Evolutionary conservation across 495 filamentous ascomycete genomes (phyloP), one percentile per base, ranked within the genome.

Genomic region (Neurospora tetraspora): DNA sequence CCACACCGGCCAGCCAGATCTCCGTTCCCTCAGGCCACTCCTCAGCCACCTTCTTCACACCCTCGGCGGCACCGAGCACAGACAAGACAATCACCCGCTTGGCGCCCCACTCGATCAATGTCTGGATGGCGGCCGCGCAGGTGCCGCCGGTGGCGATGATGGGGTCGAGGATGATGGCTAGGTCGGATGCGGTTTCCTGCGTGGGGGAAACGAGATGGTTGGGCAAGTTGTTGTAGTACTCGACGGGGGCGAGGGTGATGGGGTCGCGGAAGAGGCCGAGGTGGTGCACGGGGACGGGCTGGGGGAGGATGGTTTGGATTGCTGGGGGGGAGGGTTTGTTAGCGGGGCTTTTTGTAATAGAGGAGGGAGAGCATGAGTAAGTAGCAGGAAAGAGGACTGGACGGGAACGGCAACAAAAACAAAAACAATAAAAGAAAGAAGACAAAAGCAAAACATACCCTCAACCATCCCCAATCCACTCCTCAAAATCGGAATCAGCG

Each of bases 141-240:
- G 95, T 98, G 0, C 92, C 94, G 8, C 95, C 95, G 0, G 95
- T 98, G 3, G 95, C 95, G 78, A 98, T 96, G 73, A 98, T 88
- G 3, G 95, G 95, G 81, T 98, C 95, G 1, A 97, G 85, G 20
- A 98, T 85, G 76, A 98, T 89, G 31, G 94, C 53, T 10, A 97
- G 84, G 36, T 88, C 86, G 3, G 88, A 80, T 69, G 80, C 76
- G 72, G 77, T 38, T 75, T 80, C 73, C 2, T 59, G 45, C 4
- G 45, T 53, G 20, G 45, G 45, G 10, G 45, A 65, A 14, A 76
- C 31, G 39, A 80, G 70, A 77, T 93, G 89, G 81, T 93, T 92
- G 42, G 95, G 94, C 23, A 98, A 92, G 82, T 98, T 98, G 84
- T 93, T 98, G 86, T 98, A 98, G 87, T 98, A 98, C 83, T 98